Conservation (phyloP, 2,329 filamentous ascomycete species). For the Trichoderma semiorbis region DNA sequence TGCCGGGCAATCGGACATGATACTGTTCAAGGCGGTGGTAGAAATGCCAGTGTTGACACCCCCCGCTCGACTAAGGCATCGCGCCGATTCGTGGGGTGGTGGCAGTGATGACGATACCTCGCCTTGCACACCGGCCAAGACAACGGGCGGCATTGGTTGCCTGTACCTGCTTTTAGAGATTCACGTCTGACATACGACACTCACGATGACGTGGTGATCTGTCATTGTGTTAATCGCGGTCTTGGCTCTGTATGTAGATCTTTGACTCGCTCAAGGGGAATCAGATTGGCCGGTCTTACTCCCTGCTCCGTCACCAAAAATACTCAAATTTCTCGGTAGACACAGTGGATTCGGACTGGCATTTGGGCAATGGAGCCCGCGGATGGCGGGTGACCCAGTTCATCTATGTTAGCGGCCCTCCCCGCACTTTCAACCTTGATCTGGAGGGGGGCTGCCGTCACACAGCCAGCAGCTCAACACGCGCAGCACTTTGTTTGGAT, state of each 20-base stretch:
- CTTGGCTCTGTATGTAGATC: background rate
- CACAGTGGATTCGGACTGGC: background rate
- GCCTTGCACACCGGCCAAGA: background rate
- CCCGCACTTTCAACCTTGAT: constrained; percentile 11
- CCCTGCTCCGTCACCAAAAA: background rate
- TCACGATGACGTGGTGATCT: background rate
- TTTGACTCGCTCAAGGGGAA: background rate
- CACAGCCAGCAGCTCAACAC: background rate
- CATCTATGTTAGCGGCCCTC: background rate
- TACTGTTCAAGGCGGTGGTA: background rate
- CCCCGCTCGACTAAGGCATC: background rate
- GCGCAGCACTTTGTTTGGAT: background rate
- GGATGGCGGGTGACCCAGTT: constrained; percentile 2
- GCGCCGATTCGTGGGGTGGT: background rate
- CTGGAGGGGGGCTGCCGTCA: background rate
- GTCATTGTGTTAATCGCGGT: background rate
- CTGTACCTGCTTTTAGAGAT: background rate
- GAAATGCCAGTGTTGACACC: background rate
- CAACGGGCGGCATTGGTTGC: background rate
- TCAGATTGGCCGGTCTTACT: background rate
- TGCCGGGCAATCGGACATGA: constrained; percentile 3
- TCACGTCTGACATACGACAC: background rate
- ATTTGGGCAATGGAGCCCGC: background rate
- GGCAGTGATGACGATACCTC: background rate
- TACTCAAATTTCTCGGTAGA: background rate